Evolutionary conservation across 1,284 basidiomycete genomes (phyloP), one percentile per base, ranked within the genome.

Genomic region (Schizophyllum amplum): DNA sequence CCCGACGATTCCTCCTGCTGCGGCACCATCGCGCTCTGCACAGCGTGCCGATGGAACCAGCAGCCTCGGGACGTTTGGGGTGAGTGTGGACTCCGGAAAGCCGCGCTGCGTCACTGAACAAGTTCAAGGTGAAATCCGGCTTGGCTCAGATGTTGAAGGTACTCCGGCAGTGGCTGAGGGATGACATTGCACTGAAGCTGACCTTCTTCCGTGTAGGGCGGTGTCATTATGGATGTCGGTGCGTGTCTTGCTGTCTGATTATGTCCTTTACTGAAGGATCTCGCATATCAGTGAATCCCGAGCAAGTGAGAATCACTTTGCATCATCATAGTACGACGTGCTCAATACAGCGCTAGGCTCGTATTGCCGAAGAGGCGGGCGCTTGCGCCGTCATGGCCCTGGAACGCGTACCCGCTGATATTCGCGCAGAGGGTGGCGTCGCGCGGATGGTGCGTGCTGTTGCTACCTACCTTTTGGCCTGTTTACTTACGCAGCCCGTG

Each of bases 361-460:
- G 92, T 62, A 95, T 98, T 65, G 96, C 96, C 58, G 96, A 98
- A 69, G 94, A 97, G 69, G 96, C 96, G 9, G 96, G 97, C 59
- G 96, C 96, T 13, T 94, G 92, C 70, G 96, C 96, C 61, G 96
- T 99, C 62, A 98, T 99, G 96, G 94, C 93, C 13, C 80, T 95
- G 6, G 94, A 98, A 72, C 82, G 96, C 62, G 94, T 99, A 13
- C 96, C 96, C 20, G 95, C 96, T 27, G 94, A 98, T 69, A 99
- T 99, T 67, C 83, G 94, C 61, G 79, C 80, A 46, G 78, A 91
- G 70, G 94, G 94, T 47, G 94, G 94, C 61, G 94, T 98, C 56
- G 92, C 94, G 1, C 81, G 94, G 60, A 97, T 98, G 94, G 92
- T 92, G 66, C 64, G 79, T 65, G 47, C 54, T n/a, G n/a, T n/a